Evolutionary conservation across 257 asterid species (phyloP).

Genomic region (Solanum rostratum): DNA sequence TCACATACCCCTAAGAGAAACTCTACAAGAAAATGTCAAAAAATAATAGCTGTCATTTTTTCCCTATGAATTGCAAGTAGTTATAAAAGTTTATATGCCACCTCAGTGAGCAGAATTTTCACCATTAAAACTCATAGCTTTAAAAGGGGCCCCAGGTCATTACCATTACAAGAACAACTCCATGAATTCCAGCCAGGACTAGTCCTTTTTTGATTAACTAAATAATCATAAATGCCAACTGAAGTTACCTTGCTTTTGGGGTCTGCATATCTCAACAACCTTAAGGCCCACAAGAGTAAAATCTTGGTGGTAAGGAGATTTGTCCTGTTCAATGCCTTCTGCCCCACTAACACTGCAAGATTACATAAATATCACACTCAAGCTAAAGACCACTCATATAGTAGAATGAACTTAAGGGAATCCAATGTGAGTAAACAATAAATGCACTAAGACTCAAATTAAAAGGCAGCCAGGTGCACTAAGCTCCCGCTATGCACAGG

Average conservation of each 20-base stretch:
- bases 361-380: constrained; percentile 20
- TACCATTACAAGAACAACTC: not conserved
- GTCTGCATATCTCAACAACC: constrained; percentile 66
- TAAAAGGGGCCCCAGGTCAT: not conserved
- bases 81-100: not conserved
- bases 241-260: constrained; percentile 67
- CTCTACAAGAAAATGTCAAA: not conserved
- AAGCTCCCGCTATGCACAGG: not conserved
- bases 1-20: not conserved
- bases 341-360: constrained; percentile 53
- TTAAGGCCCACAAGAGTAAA: constrained; percentile 18
- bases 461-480: too few species aligned
- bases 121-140: not conserved
- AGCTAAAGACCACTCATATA: constrained; percentile 14
- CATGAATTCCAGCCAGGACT: not conserved
- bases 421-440: constrained; percentile 28
- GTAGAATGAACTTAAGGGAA: constrained; percentile 21
- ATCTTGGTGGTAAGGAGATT: constrained; percentile 1
- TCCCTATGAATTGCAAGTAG: not conserved
- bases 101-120: not conserved
- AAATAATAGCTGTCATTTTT: not conserved
- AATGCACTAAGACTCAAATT: constrained; percentile 28
- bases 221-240: constrained; percentile 5
- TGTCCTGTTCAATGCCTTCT: constrained; percentile 9
- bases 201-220: not conserved